These are phyloP conservation scores for Kazachstania bromeliacearum DNA, from an alignment of 805 yeast species.

Conservation along the genomic window DNA sequence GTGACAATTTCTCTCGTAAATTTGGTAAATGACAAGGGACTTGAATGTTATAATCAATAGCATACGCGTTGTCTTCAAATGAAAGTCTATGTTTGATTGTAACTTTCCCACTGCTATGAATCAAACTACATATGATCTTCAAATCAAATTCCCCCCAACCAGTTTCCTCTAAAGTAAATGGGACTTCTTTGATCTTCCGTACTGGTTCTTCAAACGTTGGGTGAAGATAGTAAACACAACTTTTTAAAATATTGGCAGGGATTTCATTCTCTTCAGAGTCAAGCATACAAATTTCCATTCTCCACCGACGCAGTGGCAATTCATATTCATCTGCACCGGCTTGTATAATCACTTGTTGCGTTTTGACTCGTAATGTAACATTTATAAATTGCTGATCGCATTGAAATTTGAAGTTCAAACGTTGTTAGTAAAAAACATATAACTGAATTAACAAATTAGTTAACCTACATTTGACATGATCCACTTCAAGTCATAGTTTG, in stretches of 20 bases:
- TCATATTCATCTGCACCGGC: slow-evolving; percentile 42
- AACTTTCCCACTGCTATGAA: slow-evolving; percentile 75
- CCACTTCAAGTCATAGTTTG: too few species aligned
- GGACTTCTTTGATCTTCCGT: slow-evolving; percentile 62
- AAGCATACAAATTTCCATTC: slow-evolving; percentile 60
- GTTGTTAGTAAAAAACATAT: too few species aligned
- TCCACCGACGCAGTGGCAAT: slow-evolving; percentile 88
- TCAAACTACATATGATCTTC: slow-evolving; percentile 59
- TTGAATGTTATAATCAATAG: slow-evolving; percentile 60
- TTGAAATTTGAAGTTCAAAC: too few species aligned
- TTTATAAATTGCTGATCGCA: neutral
- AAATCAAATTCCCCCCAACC: slow-evolving; percentile 98
- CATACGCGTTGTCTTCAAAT: slow-evolving; percentile 65
- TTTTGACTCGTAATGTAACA: slow-evolving; percentile 74
- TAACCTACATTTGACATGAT: too few species aligned
- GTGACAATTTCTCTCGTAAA: slow-evolving; percentile 55
- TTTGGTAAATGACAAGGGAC: slow-evolving; percentile 66
- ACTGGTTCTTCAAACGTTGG: slow-evolving; percentile 85
- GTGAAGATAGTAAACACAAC: slow-evolving; percentile 81
- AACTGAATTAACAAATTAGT: too few species aligned
- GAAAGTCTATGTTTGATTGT: slow-evolving; percentile 76
- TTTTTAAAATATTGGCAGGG: slow-evolving; percentile 75
- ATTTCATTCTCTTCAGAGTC: slow-evolving; percentile 69
- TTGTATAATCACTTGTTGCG: slow-evolving; percentile 63
- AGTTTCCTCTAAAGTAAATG: slow-evolving; percentile 75